Evolutionary conservation across 1,139 yeast species (phyloP).

Genomic region (Maudiozyma humilis): DNA sequence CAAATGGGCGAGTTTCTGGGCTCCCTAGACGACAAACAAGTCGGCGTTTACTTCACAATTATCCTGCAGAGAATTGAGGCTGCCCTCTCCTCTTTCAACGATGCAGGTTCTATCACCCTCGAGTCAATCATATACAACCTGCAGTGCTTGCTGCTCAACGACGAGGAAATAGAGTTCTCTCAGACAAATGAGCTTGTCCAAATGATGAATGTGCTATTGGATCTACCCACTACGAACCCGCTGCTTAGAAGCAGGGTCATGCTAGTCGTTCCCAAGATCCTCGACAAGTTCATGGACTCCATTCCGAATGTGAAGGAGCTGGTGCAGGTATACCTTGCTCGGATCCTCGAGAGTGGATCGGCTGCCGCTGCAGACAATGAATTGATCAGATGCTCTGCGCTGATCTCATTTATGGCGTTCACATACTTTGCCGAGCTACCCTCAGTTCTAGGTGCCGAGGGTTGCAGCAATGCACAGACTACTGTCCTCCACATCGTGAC

Average conservation of each 20-base stretch:
- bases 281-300: conserved; percentile 41
- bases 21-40: conserved; percentile 15
- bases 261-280: conserved; percentile 45
- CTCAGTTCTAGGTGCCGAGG: conserved; percentile 20
- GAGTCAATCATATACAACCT: conserved; percentile 32
- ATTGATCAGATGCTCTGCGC: conserved; percentile 39
- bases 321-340: conserved; percentile 36
- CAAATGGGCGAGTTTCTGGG: conserved; percentile 38
- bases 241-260: conserved; percentile 36
- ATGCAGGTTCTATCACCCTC: conserved; percentile 27
- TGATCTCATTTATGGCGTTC: conserved; percentile 50
- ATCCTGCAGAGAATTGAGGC: conserved; percentile 7
- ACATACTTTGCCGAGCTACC: conserved; percentile 40
- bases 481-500: conserved; percentile 35
- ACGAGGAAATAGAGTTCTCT: conserved; percentile 11
- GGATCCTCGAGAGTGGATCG: conserved; percentile 32
- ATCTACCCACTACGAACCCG: conserved; percentile 10
- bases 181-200: not conserved
- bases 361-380: conserved; percentile 21
- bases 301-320: conserved; percentile 33
- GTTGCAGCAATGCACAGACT: conserved; percentile 30
- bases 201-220: not conserved
- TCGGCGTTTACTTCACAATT: conserved; percentile 14
- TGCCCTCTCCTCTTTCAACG: conserved; percentile 11
- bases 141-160: conserved; percentile 21